A percentile compares a stretch with the other conserved stretches of the same genome.
Conservation (phyloP, 2,329 filamentous ascomycete species). For the Septoria petroselini region DNA sequence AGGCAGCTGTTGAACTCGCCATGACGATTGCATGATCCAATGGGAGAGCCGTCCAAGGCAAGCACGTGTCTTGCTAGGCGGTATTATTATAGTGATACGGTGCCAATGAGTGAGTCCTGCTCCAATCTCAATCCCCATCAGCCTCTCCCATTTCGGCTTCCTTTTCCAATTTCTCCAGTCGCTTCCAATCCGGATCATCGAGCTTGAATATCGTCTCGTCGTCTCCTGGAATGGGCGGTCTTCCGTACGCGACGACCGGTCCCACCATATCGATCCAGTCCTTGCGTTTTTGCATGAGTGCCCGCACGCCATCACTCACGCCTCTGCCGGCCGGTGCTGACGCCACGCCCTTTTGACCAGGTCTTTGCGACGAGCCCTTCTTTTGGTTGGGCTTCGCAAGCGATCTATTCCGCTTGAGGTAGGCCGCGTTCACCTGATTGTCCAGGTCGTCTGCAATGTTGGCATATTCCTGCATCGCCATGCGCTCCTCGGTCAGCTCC, state of each 20-base stretch:
- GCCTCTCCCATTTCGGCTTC: constrained; percentile 68
- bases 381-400: constrained; percentile 79
- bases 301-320: constrained; percentile 87
- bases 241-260: constrained; percentile 82
- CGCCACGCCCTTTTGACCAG: constrained; percentile 67
- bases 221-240: constrained; percentile 70
- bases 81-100: no score
- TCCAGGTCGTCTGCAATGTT: constrained; percentile 97
- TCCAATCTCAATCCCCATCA: constrained; percentile 26
- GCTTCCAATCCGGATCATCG: constrained; percentile 66
- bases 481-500: constrained; percentile 83
- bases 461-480: constrained; percentile 95
- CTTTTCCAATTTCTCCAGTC: constrained; percentile 70
- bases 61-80: no score
- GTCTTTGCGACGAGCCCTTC: constrained; percentile 58
- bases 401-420: constrained; percentile 90
- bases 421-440: constrained; percentile 88
- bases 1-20: no score
- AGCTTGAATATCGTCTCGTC: constrained; percentile 66
- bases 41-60: no score
- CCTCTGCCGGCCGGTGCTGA: constrained; percentile 65
- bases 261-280: constrained; percentile 91
- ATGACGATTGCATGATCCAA: no score
- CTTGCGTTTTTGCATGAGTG: constrained; percentile 83
- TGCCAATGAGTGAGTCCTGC: no score